These are phyloP conservation scores for Macadamia tetraphylla DNA, from an alignment of 164 flowering plant genomes.

Conservation along the genomic window DNA sequence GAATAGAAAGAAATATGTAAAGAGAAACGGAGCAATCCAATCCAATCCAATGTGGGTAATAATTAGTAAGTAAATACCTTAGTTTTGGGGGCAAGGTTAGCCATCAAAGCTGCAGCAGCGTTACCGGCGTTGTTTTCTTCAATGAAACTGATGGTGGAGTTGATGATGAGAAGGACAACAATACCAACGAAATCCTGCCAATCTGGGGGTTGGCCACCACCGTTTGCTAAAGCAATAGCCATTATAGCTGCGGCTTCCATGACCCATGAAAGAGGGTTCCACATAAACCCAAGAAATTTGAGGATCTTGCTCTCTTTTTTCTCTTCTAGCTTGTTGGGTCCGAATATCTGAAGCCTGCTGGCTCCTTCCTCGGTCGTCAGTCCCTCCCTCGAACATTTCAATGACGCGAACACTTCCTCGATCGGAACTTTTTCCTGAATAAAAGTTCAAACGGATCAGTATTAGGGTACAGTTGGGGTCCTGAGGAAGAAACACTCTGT, in stretches of 20 bases:
- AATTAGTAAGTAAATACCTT: too few species aligned
- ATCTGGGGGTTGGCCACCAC: constrained; percentile 68
- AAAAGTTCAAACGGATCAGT: constrained; percentile 1
- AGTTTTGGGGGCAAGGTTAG: constrained; percentile 76
- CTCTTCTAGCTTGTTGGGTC: constrained; percentile 84
- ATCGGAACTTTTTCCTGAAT: constrained; percentile 55
- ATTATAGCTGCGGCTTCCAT: constrained; percentile 78
- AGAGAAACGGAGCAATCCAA: background rate
- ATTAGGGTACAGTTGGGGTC: too few species aligned
- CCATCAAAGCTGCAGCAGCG: constrained; percentile 83
- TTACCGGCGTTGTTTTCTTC: constrained; percentile 84
- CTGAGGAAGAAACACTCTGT: too few species aligned
- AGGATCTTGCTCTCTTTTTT: constrained; percentile 75
- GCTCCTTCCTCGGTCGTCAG: constrained; percentile 61
- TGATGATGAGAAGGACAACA: constrained; percentile 49
- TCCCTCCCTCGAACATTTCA: constrained; percentile 67
- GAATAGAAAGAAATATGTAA: too few species aligned
- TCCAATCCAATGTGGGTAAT: too few species aligned
- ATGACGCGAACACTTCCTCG: constrained; percentile 68
- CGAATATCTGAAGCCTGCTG: constrained; percentile 59
- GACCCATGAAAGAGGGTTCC: constrained; percentile 82
- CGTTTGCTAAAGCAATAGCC: constrained; percentile 76
- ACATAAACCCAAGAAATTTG: constrained; percentile 80
- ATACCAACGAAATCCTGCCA: constrained; percentile 83
- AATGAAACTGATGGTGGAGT: constrained; percentile 71